Conservation (phyloP, 495 filamentous ascomycete genomes). For the Clohesyomyces aquaticus region DNA sequence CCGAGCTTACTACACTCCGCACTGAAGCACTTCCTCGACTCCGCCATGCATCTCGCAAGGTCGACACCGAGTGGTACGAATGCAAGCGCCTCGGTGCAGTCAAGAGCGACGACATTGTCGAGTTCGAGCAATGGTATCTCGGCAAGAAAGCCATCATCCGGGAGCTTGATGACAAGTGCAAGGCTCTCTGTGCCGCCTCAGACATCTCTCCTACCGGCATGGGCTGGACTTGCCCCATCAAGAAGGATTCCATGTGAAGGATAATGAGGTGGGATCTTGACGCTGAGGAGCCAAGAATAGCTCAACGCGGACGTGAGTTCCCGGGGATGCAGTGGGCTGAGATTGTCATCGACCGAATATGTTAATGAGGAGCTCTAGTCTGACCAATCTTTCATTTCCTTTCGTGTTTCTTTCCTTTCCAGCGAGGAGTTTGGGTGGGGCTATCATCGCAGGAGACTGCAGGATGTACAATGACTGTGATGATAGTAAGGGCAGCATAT, state of each 20-base stretch:
- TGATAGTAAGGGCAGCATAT: neutral
- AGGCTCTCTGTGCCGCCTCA: slow-evolving; percentile 10
- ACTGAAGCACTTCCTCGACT: slow-evolving; percentile 38
- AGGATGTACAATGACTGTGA: neutral
- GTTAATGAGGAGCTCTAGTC: slow-evolving; percentile 20
- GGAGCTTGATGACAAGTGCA: slow-evolving; percentile 20
- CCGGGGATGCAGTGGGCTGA: slow-evolving; percentile 2
- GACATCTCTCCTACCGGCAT: slow-evolving; percentile 23
- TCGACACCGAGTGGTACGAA: slow-evolving; percentile 30
- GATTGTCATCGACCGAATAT: slow-evolving; percentile 6
- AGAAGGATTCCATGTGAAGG: too few relatives aligned
- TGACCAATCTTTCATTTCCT: neutral
- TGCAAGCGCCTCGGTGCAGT: slow-evolving; percentile 14
- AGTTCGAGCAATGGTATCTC: slow-evolving; percentile 34
- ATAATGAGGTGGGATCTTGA: slow-evolving; percentile 33
- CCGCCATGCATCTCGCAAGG: slow-evolving; percentile 26
- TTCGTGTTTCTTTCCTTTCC: neutral
- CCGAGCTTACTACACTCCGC: slow-evolving; percentile 38
- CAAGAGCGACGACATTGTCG: neutral
- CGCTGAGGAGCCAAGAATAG: slow-evolving; percentile 1
- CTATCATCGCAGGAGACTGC: neutral
- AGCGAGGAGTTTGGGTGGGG: neutral
- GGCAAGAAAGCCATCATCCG: slow-evolving; percentile 25
- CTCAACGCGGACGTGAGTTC: slow-evolving; percentile 1
- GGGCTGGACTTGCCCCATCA: slow-evolving; percentile 34